A percentile compares a stretch with the other conserved stretches of the same genome.
These are phyloP conservation scores for Aspergillus pseudonomiae DNA, from an alignment of 2,329 filamentous ascomycete genomes.

Conservation along the genomic window DNA sequence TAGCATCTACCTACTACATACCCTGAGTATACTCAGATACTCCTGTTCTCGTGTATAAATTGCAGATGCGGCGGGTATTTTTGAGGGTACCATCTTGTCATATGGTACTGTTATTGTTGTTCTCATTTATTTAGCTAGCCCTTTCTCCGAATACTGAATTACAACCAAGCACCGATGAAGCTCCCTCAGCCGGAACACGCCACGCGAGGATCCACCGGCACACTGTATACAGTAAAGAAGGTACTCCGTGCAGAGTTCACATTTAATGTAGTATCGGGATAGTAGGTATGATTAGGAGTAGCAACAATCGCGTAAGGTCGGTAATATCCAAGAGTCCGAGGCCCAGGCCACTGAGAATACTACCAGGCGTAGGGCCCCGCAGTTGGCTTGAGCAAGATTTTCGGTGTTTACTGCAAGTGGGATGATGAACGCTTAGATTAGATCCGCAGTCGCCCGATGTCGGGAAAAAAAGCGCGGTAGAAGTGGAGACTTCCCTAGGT, in stretches of 20 bases:
- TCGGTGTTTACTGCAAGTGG: constrained; percentile 14
- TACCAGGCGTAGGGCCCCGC: constrained; percentile 6
- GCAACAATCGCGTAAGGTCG: not conserved
- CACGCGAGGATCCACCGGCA: constrained; percentile 4
- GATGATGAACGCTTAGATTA: constrained; percentile 23
- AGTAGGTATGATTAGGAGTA: not conserved
- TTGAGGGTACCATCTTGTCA: not conserved
- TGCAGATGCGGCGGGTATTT: not conserved
- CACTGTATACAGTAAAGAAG: not conserved
- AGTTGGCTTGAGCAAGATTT: constrained; percentile 9
- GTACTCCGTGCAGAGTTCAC: not conserved
- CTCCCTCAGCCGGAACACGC: constrained; percentile 10
- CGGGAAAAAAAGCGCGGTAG: constrained; percentile 13
- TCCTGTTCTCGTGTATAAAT: not conserved
- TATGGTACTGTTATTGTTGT: not conserved
- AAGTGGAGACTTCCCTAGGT: not conserved
- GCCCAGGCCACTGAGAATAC: constrained; percentile 4
- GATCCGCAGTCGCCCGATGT: constrained; percentile 29
- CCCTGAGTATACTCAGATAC: not conserved
- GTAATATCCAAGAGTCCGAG: not conserved
- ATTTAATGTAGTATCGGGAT: not conserved
- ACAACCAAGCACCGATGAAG: not conserved
- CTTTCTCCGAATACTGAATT: not conserved
- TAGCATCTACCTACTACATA: not conserved
- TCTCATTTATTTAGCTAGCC: not conserved